Conservation (phyloP, 2,329 filamentous ascomycete species). For the Trichoderma sp. region DNA sequence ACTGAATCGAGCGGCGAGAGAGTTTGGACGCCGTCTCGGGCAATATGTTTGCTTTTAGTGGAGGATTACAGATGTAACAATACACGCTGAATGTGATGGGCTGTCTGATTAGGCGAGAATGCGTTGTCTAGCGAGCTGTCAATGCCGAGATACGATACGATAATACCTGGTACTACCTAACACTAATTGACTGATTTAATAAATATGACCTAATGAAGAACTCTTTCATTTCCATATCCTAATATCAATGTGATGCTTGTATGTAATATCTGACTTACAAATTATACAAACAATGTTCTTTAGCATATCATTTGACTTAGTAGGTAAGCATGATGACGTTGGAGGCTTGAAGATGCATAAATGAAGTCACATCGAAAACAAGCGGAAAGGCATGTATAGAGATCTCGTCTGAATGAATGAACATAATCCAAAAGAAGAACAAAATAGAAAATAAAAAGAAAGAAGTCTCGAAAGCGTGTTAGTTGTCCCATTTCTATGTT, state of each 20-base stretch:
- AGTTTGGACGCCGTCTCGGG: not conserved
- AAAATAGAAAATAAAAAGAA: not conserved
- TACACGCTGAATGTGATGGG: not conserved
- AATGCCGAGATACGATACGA: not conserved
- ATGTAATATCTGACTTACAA: not conserved
- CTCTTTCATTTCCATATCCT: not conserved
- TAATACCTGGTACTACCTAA: not conserved
- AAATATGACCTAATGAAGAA: not conserved
- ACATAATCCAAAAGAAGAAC: not conserved
- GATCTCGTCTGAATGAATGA: not conserved
- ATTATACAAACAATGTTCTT: not conserved
- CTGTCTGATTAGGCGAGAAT: slow-evolving; percentile 4
- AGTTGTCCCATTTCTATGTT: not conserved
- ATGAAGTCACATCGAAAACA: not conserved
- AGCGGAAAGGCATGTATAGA: not conserved
- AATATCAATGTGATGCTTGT: not conserved
- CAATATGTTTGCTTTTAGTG: not conserved
- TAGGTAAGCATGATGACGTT: not conserved
- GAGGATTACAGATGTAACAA: not conserved
- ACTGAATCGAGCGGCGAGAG: not conserved
- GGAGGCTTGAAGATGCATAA: not conserved
- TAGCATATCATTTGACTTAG: not conserved
- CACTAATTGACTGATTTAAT: not conserved
- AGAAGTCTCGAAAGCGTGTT: not conserved
- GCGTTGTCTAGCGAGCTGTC: not conserved